Base-by-base conservation (phyloP, 139 green algal species). In the Picochlorum costavermella region DNA sequence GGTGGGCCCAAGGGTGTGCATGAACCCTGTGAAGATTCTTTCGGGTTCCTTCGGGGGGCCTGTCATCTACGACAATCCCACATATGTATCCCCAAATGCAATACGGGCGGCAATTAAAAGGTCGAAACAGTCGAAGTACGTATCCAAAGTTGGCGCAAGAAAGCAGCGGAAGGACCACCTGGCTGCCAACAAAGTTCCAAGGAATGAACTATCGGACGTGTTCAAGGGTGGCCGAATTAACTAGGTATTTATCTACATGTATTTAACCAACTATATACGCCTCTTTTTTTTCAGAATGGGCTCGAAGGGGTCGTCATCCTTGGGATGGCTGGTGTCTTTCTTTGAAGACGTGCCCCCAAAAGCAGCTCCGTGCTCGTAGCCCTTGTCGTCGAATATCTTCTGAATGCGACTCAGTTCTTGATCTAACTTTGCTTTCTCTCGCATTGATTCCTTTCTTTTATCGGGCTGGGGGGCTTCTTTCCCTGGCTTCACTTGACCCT, bases 11-110 rank as follows among this genome's bases (percentile, higher is more conserved):
- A 78, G 94, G 8, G 82, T 86, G 45, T 93, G 79, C 65, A 68
- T 99, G 40, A 88, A 96, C 56, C 90, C 90, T 46, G 94, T 99
- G 73, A 92, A 91, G 61, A 88, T 95, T 46, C 96, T 98, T 71
- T 76, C 77, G 0, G 90, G 90, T 49, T 81, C 67, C 60, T 98
- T 97, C 72, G 82, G 83, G 1, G 92, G 92, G 0, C 60, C 75
- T 5, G 88, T 88, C 9, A 67, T 98, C 28, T 98, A 94, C 66
- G 87, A 96, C 50, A 97, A 97, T 72, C 78, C 87, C 4, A 56
- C 63, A 11, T 98, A 94, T 73, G 82, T 96, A 5, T 95, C 90
- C 1, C 92, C 92, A 44, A 97, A 97, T 66, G 72, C 78, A 58
- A 71, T 93, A 25, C 77, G 83, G 4, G 73, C 87, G 9, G 71